phyloP scores from a whole-genome alignment of 305 asterid genomes.

The Solanum chacoense region DNA sequence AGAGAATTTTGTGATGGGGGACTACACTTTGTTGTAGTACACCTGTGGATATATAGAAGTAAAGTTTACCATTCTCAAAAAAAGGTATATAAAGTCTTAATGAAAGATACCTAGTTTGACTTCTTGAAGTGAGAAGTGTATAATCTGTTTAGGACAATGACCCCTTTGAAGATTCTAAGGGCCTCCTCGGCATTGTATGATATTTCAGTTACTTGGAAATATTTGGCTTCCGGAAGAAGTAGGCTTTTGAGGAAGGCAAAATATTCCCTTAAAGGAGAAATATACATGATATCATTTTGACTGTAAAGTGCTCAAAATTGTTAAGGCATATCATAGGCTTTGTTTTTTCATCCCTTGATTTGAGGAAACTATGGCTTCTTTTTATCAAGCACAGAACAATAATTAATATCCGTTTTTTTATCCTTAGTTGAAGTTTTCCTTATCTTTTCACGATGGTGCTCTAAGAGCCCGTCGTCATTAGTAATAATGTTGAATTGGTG shows the following conservation, averaged over 20 bases:
- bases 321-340: background rate
- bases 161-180: background rate
- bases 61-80: no score
- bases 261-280: background rate
- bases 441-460: background rate
- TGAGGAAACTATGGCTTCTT: background rate
- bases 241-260: background rate
- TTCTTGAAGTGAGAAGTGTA: background rate
- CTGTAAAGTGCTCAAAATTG: background rate
- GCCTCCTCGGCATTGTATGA: background rate
- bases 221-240: background rate
- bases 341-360: background rate
- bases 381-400: background rate
- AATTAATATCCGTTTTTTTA: background rate
- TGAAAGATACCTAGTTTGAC: background rate
- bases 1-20: no score
- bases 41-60: no score
- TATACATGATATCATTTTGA: background rate
- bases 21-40: no score
- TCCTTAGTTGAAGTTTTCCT: background rate
- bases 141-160: background rate
- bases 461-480: background rate
- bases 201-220: background rate
- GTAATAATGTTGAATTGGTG: background rate
- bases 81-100: background rate